A percentile compares a stretch with the other conserved stretches of the same genome.
phyloP scores from a whole-genome alignment of 2,329 filamentous ascomycete genomes.

The Fusarium proliferatum region DNA sequence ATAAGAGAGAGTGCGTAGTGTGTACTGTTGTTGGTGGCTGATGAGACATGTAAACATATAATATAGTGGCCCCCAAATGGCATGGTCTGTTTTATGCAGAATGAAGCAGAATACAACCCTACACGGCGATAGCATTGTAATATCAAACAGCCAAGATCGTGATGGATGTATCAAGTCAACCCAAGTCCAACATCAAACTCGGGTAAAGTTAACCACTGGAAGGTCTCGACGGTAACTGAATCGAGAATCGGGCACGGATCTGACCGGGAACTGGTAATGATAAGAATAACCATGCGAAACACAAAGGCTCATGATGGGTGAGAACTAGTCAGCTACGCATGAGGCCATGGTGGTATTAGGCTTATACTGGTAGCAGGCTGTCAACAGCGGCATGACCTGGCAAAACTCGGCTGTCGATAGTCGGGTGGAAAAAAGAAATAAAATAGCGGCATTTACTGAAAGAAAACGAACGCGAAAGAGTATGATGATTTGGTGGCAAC shows the following conservation, averaged over 20 bases:
- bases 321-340: slow-evolving; percentile 32
- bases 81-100: neutral
- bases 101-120: neutral
- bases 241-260: slow-evolving; percentile 2
- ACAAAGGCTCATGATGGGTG: slow-evolving; percentile 19
- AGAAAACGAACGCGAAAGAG: neutral
- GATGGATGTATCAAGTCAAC: slow-evolving; percentile 6
- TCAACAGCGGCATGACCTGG: slow-evolving; percentile 4
- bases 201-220: neutral
- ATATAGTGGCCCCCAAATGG: neutral
- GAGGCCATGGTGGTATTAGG: slow-evolving; percentile 14
- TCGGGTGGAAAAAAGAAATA: neutral
- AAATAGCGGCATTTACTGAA: neutral
- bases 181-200: slow-evolving; percentile 1
- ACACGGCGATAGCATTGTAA: neutral
- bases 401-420: neutral
- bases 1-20: neutral
- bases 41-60: neutral
- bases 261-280: slow-evolving; percentile 17
- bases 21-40: neutral
- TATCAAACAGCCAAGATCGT: neutral
- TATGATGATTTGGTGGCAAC: slow-evolving; percentile 4
- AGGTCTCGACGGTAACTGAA: neutral
- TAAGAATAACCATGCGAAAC: slow-evolving; percentile 32
- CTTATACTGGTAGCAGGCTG: neutral